Conservation (phyloP, 2,329 filamentous ascomycete species). For the Raffaelea ambrosiae region DNA sequence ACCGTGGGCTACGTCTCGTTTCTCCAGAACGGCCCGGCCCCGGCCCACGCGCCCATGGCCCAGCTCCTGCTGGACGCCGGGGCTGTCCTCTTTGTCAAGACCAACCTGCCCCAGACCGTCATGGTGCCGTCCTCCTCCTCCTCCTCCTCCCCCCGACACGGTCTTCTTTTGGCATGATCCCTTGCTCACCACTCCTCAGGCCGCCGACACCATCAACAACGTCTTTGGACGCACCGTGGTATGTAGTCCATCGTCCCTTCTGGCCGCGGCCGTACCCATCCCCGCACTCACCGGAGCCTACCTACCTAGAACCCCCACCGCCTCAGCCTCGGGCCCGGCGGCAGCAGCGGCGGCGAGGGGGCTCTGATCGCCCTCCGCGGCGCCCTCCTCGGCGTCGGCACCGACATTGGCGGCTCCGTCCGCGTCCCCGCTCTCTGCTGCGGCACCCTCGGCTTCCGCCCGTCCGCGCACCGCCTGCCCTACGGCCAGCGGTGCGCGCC, state of each 20-base stretch:
- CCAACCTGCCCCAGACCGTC: slow-evolving; percentile 49
- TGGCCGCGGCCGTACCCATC: too few species aligned
- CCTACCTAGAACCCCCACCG: slow-evolving; percentile 46
- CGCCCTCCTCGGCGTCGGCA: slow-evolving; percentile 51
- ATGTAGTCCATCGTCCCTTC: slow-evolving; percentile 40
- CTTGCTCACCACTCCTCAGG: slow-evolving; percentile 15
- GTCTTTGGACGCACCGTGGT: slow-evolving; percentile 45
- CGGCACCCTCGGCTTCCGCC: slow-evolving; percentile 33
- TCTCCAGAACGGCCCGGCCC: too few species aligned
- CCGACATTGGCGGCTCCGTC: slow-evolving; percentile 52
- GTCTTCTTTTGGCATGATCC: not conserved
- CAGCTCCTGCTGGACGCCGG: slow-evolving; percentile 31
- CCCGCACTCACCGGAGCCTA: too few species aligned
- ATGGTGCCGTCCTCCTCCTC: slow-evolving; percentile 29
- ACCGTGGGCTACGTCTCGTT: slow-evolving; percentile 7
- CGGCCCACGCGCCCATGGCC: too few species aligned
- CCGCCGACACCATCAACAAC: slow-evolving; percentile 57
- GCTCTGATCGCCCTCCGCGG: slow-evolving; percentile 52
- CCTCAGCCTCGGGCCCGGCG: slow-evolving; percentile 49
- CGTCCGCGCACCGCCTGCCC: not conserved
- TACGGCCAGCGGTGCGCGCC: not conserved
- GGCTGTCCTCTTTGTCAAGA: slow-evolving; percentile 47
- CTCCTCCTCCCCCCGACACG: not conserved
- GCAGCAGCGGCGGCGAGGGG: slow-evolving; percentile 58
- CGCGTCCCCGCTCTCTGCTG: slow-evolving; percentile 45